These are phyloP conservation scores for Colletotrichum chrysophilum DNA, from an alignment of 2,329 filamentous ascomycete species.

Conservation along the genomic window DNA sequence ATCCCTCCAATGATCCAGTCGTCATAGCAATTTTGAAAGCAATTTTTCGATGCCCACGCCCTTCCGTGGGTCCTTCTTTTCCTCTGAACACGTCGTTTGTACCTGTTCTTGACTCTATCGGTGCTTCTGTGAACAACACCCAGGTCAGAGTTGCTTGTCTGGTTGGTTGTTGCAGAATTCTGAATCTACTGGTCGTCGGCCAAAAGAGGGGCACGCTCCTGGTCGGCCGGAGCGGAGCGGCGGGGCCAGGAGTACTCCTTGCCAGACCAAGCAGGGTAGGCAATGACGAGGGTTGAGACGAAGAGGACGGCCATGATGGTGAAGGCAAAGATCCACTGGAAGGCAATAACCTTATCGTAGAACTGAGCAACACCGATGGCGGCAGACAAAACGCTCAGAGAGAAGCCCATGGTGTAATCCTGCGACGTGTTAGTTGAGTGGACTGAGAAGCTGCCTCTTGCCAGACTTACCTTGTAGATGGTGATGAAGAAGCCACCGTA, in stretches of 20 bases:
- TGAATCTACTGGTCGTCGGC: slow-evolving; percentile 42
- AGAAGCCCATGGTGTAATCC: slow-evolving; percentile 81
- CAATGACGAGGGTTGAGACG: slow-evolving; percentile 68
- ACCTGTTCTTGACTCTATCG: not conserved
- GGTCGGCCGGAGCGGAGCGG: slow-evolving; percentile 46
- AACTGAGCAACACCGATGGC: slow-evolving; percentile 82
- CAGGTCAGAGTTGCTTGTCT: not conserved
- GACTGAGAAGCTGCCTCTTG: not conserved
- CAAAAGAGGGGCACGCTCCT: slow-evolving; percentile 68
- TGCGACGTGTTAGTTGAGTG: slow-evolving; percentile 26
- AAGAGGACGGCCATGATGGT: slow-evolving; percentile 80
- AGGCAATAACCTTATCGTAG: slow-evolving; percentile 71
- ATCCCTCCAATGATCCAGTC: not conserved
- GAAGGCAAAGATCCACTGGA: slow-evolving; percentile 95
- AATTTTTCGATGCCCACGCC: not conserved
- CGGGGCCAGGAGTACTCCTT: slow-evolving; percentile 57
- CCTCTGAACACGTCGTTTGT: not conserved
- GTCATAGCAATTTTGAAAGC: not conserved
- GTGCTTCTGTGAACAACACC: not conserved
- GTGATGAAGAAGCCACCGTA: slow-evolving; percentile 80
- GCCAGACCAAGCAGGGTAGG: slow-evolving; percentile 68
- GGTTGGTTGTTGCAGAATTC: not conserved
- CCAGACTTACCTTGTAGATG: slow-evolving; percentile 65
- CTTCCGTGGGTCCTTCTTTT: not conserved
- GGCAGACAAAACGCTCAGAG: slow-evolving; percentile 73